Percentiles rank a stretch among this genome's conserved stretches.
These are phyloP conservation scores for Nothopassalora personata DNA, from an alignment of 2,329 filamentous ascomycete species.

Conservation along the genomic window DNA sequence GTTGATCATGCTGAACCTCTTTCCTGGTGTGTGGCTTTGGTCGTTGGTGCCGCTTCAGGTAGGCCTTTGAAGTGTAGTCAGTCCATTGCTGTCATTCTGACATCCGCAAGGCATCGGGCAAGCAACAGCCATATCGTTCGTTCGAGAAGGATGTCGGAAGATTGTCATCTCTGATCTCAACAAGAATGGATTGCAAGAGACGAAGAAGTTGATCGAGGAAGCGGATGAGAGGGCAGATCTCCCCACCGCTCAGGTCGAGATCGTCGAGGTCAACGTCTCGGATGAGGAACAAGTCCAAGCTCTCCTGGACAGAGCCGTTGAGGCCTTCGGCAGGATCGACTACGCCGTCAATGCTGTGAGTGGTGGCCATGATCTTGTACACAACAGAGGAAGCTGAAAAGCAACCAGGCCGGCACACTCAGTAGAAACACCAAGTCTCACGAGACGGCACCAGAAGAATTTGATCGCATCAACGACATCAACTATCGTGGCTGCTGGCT, in stretches of 20 bases:
- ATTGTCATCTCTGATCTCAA: conserved; percentile 42
- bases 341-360: conserved; percentile 45
- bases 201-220: conserved; percentile 29
- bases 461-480: conserved; percentile 40
- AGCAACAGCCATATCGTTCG: conserved; percentile 42
- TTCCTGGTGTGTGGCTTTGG: conserved; percentile 31
- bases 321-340: conserved; percentile 40
- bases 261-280: conserved; percentile 34
- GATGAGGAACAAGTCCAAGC: conserved; percentile 33
- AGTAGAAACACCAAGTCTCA: conserved; percentile 36
- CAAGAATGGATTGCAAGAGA: conserved; percentile 31
- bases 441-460: conserved; percentile 35
- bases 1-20: conserved; percentile 15
- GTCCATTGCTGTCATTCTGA: neutral
- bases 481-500: conserved; percentile 47
- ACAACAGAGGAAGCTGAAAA: neutral
- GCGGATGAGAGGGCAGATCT: conserved; percentile 16
- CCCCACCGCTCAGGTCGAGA: conserved; percentile 20
- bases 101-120: conserved; percentile 38
- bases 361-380: neutral
- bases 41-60: conserved; percentile 34
- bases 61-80: neutral
- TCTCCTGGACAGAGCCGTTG: conserved; percentile 32
- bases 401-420: conserved; percentile 33
- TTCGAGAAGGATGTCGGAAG: conserved; percentile 40